These are phyloP conservation scores for Pneumocystis sp. DNA, from an alignment of 1,139 yeast species.

Conservation along the genomic window DNA sequence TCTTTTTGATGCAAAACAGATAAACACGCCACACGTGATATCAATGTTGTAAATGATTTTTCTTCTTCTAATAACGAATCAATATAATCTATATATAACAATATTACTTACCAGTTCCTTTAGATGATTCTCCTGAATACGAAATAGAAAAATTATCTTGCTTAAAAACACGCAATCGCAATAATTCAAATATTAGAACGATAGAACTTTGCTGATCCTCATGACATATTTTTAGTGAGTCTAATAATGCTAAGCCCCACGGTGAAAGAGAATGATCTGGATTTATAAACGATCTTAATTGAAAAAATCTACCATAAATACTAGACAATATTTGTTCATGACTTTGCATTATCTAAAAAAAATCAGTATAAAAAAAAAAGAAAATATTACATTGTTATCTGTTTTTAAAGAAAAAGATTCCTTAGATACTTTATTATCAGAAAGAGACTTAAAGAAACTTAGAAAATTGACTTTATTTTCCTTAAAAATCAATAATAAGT, in stretches of 20 bases:
- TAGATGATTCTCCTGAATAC: conserved; percentile 24
- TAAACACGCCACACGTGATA: conserved; percentile 46
- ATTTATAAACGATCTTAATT: conserved; percentile 42
- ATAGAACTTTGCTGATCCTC: conserved; percentile 16
- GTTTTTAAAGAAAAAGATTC: conserved; percentile 1
- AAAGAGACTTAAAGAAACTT: background rate
- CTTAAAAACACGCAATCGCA: conserved; percentile 16
- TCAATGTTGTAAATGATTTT: conserved; percentile 31
- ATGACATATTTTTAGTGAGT: conserved; percentile 18
- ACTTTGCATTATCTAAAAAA: conserved; percentile 22
- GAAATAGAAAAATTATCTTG: conserved; percentile 16
- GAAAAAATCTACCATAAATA: conserved; percentile 42
- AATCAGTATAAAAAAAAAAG: background rate
- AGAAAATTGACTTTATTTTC: background rate
- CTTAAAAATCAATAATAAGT: background rate
- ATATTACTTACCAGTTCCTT: conserved; percentile 16
- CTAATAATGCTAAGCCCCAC: conserved; percentile 43
- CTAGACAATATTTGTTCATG: conserved; percentile 47
- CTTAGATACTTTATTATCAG: background rate
- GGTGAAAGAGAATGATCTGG: conserved; percentile 31
- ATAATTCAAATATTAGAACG: conserved; percentile 20
- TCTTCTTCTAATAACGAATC: conserved; percentile 18
- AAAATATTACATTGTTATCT: background rate
- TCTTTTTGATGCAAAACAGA: conserved; percentile 41
- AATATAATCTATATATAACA: background rate